Evolutionary conservation across 495 filamentous ascomycete species (phyloP).

Genomic region (Niebla homalea): DNA sequence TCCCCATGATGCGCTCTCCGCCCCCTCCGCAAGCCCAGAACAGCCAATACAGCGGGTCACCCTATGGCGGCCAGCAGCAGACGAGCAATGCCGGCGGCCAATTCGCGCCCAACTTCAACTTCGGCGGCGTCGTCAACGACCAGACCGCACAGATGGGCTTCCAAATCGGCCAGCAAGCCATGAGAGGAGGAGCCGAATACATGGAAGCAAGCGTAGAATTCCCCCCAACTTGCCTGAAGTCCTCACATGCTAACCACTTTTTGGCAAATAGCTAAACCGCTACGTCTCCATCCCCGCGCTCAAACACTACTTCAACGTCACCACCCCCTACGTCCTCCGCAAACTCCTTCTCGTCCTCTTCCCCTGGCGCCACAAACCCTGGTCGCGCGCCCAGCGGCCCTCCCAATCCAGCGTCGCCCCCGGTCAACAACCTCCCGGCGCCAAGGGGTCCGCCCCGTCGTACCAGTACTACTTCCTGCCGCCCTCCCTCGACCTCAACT

Average conservation of each 20-base stretch:
- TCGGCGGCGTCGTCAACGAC: constrained; percentile 86
- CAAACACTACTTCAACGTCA: constrained; percentile 97
- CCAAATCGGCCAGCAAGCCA: constrained; percentile 83
- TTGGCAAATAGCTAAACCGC: constrained; percentile 62
- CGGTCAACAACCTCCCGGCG: constrained; percentile 36
- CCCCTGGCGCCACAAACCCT: constrained; percentile 93
- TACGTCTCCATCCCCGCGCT: constrained; percentile 82
- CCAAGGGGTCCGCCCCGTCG: constrained; percentile 42
- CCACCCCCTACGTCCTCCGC: constrained; percentile 77
- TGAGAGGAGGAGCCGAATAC: constrained; percentile 79
- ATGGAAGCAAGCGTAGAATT: constrained; percentile 79
- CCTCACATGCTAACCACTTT: constrained; percentile 9
- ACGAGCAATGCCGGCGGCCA: constrained; percentile 34
- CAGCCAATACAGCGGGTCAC: constrained; percentile 54
- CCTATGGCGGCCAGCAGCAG: constrained; percentile 40
- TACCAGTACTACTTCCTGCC: constrained; percentile 78
- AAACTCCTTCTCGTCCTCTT: constrained; percentile 86
- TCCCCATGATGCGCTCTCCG: constrained; percentile 95
- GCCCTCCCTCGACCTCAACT: constrained; percentile 93
- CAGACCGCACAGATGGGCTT: constrained; percentile 93
- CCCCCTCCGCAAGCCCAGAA: constrained; percentile 73
- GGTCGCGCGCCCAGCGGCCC: constrained; percentile 64
- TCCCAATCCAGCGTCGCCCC: constrained; percentile 20
- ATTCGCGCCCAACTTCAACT: constrained; percentile 62
- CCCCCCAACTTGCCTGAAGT: neutral